Evolutionary conservation across 768 basidiomycete species (phyloP), one percentile per base, ranked within the genome.

Genomic region (Dentipellis fragilis): DNA sequence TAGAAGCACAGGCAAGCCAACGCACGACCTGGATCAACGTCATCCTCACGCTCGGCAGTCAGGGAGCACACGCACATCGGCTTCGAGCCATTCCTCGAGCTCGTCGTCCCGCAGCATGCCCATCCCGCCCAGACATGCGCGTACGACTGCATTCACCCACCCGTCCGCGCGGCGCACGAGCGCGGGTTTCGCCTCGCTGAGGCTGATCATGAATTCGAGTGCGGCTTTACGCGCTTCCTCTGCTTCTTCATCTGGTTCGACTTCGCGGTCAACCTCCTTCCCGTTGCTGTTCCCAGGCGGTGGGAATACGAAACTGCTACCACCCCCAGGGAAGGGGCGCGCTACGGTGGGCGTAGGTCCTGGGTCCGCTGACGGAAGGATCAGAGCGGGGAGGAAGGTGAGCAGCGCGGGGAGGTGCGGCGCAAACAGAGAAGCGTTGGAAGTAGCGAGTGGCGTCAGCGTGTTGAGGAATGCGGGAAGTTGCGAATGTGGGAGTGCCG

Each of bases 81-180:
- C 85, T 19, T 76, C 75, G 17, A 89, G 66, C 90, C 91, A 92
- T 0, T 66, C 70, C 0, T 77, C 74, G 54, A 82, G 66, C 56
- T 72, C 69, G 39, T 80, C 85, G 40, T 86, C 84, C 0, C 83
- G 80, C 17, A 90, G 72, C 67, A 88, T 87, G 16, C 85, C 81
- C 82, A 92, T 87, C 2, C 87, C 88, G 66, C 91, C 88, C 39
- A 91, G 65, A 68, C 87, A 90, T 8, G 85, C 85, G 2, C 86
- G 73, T 0, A 92, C 85, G 39, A 89, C 69, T 14, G 81, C 75
- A 8, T 74, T 75, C 1, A 83, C 80, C 89, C 89, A 92, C 0
- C 84, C 87, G 21, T 78, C 74, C 0, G 82, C 79, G 40, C 80
- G 76, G 60, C 77, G 75, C 7, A 85, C 87, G 80, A 90, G 85